Evolutionary conservation across 169 alveolate species (phyloP), one percentile per base, ranked within the genome.

Genomic region (Cyclospora cayetanensis): DNA sequence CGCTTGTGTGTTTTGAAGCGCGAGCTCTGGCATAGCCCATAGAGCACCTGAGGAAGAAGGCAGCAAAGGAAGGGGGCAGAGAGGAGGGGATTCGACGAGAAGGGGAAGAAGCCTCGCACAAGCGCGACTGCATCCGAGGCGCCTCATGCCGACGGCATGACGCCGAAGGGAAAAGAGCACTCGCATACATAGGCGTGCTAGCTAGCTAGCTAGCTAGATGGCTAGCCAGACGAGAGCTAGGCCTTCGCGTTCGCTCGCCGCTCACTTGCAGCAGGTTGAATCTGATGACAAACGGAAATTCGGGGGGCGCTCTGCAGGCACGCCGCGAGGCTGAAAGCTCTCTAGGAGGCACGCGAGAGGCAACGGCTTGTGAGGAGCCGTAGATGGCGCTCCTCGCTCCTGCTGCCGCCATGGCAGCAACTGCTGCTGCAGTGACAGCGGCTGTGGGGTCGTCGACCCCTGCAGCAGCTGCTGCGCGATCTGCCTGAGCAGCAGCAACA

Each of bases 391-490:
- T 34, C 7, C 60, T 9, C 60, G 25, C 25, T 50, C 60, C 25
- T 50, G 9, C 25, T 18, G 9, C 25, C 60, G 9, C 60, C 25
- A 11, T 50, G 60, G 60, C 60, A 50, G 60, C 9, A 4, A 22
- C 50, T 68, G 80, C 43, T 68, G 80, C 80, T 68, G 80, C 80
- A 4, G n/a, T n/a, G n/a, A n/a, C n/a, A n/a, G n/a, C n/a, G n/a
- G n/a, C n/a, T n/a, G n/a, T n/a, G 80, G 31, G n/a, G 11, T 60
- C 31, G 34, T 25, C 80, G n/a, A 4, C 80, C 22, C 39, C 80
- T 68, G 80, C 80, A 27, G 80, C 80, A 15, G 80, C 80, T 68
- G 80, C 80, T 68, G 80, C 43, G 39, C 50, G 80, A 43, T 68
- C 20, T 4, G 50, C 43, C 43, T 31, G 39, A 15, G 7, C 43